A percentile compares a stretch with the other conserved stretches of the same genome.
Conservation (phyloP, 495 filamentous ascomycete species). For the Annulohypoxylon bovei region DNA sequence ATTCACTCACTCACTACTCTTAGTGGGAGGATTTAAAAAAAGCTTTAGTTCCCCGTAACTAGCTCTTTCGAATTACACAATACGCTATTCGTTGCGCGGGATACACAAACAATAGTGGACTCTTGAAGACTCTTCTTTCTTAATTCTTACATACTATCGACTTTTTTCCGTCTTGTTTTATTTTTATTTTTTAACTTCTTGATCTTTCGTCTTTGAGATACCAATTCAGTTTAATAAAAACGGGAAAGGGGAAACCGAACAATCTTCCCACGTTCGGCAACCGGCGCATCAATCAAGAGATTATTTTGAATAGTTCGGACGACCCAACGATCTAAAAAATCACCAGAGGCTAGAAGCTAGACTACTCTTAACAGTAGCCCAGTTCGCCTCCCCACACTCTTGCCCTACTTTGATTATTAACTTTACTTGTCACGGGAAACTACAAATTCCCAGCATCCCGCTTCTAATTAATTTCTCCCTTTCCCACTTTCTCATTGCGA, state of each 20-base stretch:
- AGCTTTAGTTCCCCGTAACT: neutral
- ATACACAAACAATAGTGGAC: conserved; percentile 9
- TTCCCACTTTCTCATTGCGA: conserved; percentile 32
- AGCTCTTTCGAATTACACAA: neutral
- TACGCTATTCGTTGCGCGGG: neutral
- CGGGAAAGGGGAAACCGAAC: neutral
- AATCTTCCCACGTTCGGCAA: neutral
- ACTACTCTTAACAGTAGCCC: conserved; percentile 27
- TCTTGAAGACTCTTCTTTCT: neutral
- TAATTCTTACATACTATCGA: neutral
- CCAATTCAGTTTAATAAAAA: neutral
- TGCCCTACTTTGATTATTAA: conserved; percentile 46
- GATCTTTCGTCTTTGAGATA: neutral
- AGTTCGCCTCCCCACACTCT: conserved; percentile 39
- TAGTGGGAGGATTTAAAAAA: neutral
- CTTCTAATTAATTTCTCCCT: conserved; percentile 32
- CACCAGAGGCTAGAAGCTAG: conserved; percentile 21
- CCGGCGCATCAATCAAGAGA: conserved; percentile 7
- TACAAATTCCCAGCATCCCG: conserved; percentile 48
- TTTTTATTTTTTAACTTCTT: neutral
- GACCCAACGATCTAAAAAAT: conserved; percentile 31
- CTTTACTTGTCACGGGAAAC: conserved; percentile 40
- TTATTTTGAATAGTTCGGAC: conserved; percentile 30
- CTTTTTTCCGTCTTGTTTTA: neutral
- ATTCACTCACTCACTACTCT: neutral